Evolutionary conservation across 78 protist genomes (phyloP), one percentile per base, ranked within the genome.

Genomic region (Dictyostelium brefeldianum): DNA sequence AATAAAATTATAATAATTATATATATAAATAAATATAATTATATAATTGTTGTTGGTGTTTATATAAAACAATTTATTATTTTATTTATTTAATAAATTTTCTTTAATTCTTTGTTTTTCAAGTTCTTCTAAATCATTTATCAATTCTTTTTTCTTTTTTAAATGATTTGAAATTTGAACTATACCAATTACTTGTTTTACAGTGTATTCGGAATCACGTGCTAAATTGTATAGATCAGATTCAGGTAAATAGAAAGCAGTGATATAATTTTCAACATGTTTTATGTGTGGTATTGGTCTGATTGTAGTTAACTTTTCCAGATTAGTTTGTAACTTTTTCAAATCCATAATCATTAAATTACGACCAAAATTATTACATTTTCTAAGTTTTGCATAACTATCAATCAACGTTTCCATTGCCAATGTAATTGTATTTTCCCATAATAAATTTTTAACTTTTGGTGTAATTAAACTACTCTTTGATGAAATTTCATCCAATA

Each of bases 291-390:
- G 93, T 15, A 87, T 87, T 62, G 93, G 93, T 25, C 80, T 48
- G 14, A 87, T 77, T 0, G 83, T 77, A 5, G 93, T 78, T 12
- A 87, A 51, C 4, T 46, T 36, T 77, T 87, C 93, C 10, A 87
- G 46, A 31, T 29, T 59, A 12, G 51, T 11, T 50, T 87, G 93
- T 4, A 87, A 51, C 25, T 87, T 77, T 70, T 87, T 87, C 31
- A 87, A 29, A 87, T 87, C 93, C 93, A 87, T 87, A 18, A 80
- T 77, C 93, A 87, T 87, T 51, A 77, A 43, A 87, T 80, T 87
- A 29, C 93, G 47, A 64, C 93, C 93, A 31, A 75, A 67, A 17
- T 87, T 77, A 25, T 87, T 87, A 50, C 93, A 87, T 43, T 87
- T 87, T 43, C 78, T 87, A 25, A 87, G 77, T 31, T 29, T 56